Conservation (phyloP, 139 green algal species). For the Chlorella sorokiniana region DNA sequence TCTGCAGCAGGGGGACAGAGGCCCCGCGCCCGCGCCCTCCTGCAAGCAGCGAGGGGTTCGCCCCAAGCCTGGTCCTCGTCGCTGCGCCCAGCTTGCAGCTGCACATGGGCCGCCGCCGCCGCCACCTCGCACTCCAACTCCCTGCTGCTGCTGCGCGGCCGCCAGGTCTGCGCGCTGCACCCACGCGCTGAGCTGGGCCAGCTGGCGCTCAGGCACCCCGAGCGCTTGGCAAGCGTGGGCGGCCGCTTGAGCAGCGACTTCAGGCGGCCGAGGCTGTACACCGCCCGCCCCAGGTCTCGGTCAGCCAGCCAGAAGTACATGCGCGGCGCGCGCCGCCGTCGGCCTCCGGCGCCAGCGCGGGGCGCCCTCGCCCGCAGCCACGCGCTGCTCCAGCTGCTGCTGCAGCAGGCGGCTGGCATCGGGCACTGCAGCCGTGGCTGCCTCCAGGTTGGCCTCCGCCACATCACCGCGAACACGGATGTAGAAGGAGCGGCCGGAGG, state of each 20-base stretch:
- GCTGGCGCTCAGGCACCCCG: constrained; percentile 39
- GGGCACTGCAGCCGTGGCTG: constrained; percentile 12
- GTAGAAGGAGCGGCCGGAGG: constrained; percentile 42
- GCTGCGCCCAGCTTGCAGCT: background rate
- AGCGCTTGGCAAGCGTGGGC: constrained; percentile 36
- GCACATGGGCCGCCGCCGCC: background rate
- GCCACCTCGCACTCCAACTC: background rate
- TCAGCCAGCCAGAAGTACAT: constrained; percentile 48
- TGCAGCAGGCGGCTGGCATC: constrained; percentile 15
- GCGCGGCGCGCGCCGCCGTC: background rate
- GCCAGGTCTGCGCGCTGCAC: constrained; percentile 18
- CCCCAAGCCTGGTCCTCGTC: too few species aligned
- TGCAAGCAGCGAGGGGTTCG: too few species aligned
- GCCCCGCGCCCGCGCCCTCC: background rate
- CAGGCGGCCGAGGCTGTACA: constrained; percentile 35
- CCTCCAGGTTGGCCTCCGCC: constrained; percentile 29
- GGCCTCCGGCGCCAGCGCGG: background rate
- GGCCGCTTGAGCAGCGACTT: constrained; percentile 44
- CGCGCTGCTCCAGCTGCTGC: constrained; percentile 6
- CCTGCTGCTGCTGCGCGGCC: constrained; percentile 8
- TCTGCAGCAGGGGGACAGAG: constrained; percentile 22
- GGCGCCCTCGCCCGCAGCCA: background rate
- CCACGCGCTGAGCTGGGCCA: constrained; percentile 36
- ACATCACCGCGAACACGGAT: constrained; percentile 26
- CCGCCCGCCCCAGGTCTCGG: constrained; percentile 4